A percentile compares a stretch with the other conserved stretches of the same genome.
phyloP scores from a whole-genome alignment of 2,329 filamentous ascomycete species.

The Zelopaecilomyces penicillatus region DNA sequence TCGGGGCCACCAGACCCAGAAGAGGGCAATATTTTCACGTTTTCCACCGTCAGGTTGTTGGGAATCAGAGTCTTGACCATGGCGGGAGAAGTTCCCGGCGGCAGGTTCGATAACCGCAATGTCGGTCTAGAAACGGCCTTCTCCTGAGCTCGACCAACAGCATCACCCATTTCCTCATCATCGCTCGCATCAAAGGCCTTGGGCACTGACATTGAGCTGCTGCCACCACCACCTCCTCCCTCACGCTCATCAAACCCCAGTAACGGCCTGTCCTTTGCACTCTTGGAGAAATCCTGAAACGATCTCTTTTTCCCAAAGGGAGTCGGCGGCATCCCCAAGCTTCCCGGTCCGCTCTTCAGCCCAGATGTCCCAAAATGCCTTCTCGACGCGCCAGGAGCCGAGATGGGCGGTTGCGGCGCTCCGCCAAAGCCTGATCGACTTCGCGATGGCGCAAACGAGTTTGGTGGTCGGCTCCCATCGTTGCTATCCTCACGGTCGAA shows the following conservation, averaged over 20 bases:
- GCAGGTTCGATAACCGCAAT: slow-evolving; percentile 51
- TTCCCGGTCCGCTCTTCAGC: slow-evolving; percentile 54
- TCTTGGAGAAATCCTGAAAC: slow-evolving; percentile 35
- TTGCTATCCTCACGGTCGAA: slow-evolving; percentile 56
- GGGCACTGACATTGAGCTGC: slow-evolving; percentile 38
- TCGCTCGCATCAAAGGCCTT: slow-evolving; percentile 65
- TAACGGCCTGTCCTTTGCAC: slow-evolving; percentile 15
- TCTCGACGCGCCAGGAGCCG: slow-evolving; percentile 31
- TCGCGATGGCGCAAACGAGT: slow-evolving; percentile 12
- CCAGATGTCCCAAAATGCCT: slow-evolving; percentile 55
- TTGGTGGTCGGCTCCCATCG: slow-evolving; percentile 17
- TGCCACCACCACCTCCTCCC: slow-evolving; percentile 30
- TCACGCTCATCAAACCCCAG: slow-evolving; percentile 34
- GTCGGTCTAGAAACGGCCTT: slow-evolving; percentile 55
- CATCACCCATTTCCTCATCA: slow-evolving; percentile 42
- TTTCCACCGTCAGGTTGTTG: slow-evolving; percentile 56
- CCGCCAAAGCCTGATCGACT: slow-evolving; percentile 19
- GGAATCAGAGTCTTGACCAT: slow-evolving; percentile 53
- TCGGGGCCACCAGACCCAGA: slow-evolving; percentile 46
- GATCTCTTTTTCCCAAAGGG: slow-evolving; percentile 47
- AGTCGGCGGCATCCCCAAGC: slow-evolving; percentile 44
- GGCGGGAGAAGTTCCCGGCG: slow-evolving; percentile 50
- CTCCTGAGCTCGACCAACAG: slow-evolving; percentile 40
- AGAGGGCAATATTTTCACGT: slow-evolving; percentile 60
- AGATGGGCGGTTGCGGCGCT: slow-evolving; percentile 4